Percentiles rank a stretch among this genome's conserved stretches.
Evolutionary conservation across 176 grass and related monocot species (phyloP).

Genomic region (Echinochloa phyllopogon): DNA sequence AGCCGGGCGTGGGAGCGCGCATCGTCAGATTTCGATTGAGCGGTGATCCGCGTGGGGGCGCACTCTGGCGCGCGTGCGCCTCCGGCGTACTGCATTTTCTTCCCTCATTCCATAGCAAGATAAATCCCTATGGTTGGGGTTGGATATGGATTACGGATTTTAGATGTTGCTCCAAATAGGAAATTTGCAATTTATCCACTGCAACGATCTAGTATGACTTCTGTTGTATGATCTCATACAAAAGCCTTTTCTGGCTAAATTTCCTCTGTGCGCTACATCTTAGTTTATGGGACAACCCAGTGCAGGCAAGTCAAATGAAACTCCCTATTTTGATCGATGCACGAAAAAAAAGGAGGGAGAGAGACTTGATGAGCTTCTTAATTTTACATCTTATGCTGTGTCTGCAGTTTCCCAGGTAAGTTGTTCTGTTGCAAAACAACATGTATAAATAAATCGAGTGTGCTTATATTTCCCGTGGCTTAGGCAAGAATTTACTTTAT

Average conservation of each 20-base stretch:
- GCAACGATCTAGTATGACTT: not conserved
- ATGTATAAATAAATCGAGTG: not conserved
- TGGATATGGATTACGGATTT: not conserved
- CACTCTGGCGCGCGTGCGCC: too few relatives aligned
- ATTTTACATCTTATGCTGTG: conserved; percentile 76
- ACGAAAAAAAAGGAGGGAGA: conserved; percentile 72
- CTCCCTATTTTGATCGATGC: conserved; percentile 83
- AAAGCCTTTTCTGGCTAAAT: not conserved
- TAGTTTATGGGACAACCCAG: conserved; percentile 66
- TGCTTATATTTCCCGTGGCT: not conserved
- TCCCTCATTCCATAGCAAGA: not conserved
- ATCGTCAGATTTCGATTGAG: too few relatives aligned
- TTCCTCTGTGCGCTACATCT: conserved; percentile 29
- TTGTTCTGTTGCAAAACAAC: conserved; percentile 32
- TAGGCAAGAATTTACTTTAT: not conserved
- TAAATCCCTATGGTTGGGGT: not conserved
- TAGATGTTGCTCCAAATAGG: not conserved
- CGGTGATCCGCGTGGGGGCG: too few relatives aligned
- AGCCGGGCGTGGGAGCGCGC: too few relatives aligned
- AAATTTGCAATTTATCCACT: not conserved
- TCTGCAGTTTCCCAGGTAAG: conserved; percentile 73
- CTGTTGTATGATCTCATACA: not conserved
- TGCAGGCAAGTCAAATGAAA: conserved; percentile 92
- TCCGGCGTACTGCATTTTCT: too few relatives aligned
- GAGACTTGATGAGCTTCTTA: conserved; percentile 83